Evolutionary conservation across 768 basidiomycete genomes (phyloP).

Genomic region (Trametopsis cervina): DNA sequence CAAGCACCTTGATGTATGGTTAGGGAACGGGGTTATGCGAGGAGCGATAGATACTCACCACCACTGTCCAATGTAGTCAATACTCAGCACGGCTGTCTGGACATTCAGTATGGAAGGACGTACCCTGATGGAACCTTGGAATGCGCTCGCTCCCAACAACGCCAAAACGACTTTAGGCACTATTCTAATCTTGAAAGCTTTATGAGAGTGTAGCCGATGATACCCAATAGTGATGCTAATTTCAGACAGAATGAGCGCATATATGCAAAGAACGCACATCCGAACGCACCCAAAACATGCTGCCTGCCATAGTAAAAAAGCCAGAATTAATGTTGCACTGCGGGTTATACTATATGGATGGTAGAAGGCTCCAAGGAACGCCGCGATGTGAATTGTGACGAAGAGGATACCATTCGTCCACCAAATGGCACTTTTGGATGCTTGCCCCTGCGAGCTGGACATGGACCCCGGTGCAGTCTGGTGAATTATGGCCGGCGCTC

Average conservation of each 20-base stretch:
- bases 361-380: constrained; percentile 42
- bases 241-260: background rate
- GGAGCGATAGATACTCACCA: constrained; percentile 34
- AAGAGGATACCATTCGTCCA: constrained; percentile 60
- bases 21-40: too few species aligned
- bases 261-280: background rate
- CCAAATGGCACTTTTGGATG: constrained; percentile 46
- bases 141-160: constrained; percentile 61
- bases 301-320: constrained; percentile 58
- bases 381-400: constrained; percentile 47
- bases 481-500: background rate
- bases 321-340: constrained; percentile 41
- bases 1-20: too few species aligned
- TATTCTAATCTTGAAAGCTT: constrained; percentile 53
- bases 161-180: constrained; percentile 54
- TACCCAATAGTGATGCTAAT: constrained; percentile 68
- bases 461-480: background rate
- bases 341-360: constrained; percentile 41
- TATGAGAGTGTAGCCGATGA: constrained; percentile 74
- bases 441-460: too few species aligned
- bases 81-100: too few species aligned
- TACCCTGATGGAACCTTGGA: constrained; percentile 78
- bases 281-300: constrained; percentile 60
- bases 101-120: too few species aligned
- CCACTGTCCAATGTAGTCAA: constrained; percentile 32